Percentiles rank a stretch among this genome's conserved stretches.
Evolutionary conservation across 2,329 filamentous ascomycete species (phyloP).

Genomic region (Arthrocladium fulminans): DNA sequence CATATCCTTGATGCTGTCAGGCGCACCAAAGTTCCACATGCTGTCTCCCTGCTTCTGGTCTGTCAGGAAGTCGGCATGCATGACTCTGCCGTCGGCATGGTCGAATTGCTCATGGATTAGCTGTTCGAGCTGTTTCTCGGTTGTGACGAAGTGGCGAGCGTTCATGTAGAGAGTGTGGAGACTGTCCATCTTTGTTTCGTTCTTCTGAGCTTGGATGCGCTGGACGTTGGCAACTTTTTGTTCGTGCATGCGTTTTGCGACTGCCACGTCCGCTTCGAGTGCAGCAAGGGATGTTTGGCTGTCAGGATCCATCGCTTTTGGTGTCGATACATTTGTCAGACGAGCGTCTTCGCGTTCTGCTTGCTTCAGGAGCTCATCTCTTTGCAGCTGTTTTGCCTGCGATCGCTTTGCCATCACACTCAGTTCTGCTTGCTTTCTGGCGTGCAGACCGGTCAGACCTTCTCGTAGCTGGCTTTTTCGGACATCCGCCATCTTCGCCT

Average conservation of each 20-base stretch:
- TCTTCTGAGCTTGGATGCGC: constrained; percentile 43
- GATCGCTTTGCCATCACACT: constrained; percentile 33
- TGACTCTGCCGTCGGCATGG: constrained; percentile 28
- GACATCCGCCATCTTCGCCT: constrained; percentile 60
- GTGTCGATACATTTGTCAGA: constrained; percentile 61
- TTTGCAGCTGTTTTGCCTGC: constrained; percentile 41
- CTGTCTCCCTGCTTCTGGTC: constrained; percentile 32
- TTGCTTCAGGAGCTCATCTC: constrained; percentile 47
- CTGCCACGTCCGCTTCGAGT: constrained; percentile 23
- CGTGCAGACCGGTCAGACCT: constrained; percentile 61
- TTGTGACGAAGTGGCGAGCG: constrained; percentile 76
- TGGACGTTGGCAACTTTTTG: constrained; percentile 29
- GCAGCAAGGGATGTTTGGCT: constrained; percentile 20
- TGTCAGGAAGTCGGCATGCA: constrained; percentile 27
- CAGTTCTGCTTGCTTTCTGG: constrained; percentile 48
- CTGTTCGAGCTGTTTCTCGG: constrained; percentile 63
- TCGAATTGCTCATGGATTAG: constrained; percentile 71
- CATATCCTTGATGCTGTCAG: constrained; percentile 42
- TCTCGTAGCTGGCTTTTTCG: constrained; percentile 64
- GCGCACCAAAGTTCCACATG: constrained; percentile 45
- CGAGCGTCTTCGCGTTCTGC: constrained; percentile 68
- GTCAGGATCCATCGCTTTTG: constrained; percentile 44
- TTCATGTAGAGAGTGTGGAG: constrained; percentile 86
- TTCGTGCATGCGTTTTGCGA: constrained; percentile 32
- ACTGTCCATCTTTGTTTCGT: constrained; percentile 56